A percentile compares a stretch with the other conserved stretches of the same genome.
Conservation (phyloP, 129 eudicot genomes). For the Lonicera japonica region DNA sequence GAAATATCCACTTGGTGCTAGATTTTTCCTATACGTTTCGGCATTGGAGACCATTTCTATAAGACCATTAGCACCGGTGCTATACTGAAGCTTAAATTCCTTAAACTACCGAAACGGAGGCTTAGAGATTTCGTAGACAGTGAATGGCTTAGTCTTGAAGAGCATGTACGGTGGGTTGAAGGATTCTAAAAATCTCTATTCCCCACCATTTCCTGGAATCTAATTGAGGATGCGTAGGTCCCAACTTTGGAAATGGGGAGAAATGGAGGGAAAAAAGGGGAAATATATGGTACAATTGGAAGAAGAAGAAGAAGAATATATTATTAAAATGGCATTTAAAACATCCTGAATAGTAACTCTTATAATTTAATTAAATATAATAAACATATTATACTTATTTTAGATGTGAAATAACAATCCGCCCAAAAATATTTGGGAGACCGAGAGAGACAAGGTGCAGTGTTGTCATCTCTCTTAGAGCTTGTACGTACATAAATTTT, state of each 20-base stretch:
- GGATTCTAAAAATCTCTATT: constrained; percentile 80
- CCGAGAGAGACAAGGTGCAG: no score
- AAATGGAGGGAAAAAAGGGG: no score
- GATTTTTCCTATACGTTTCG: constrained; percentile 76
- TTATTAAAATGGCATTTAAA: no score
- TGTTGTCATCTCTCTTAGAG: no score
- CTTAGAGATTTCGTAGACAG: constrained; percentile 83
- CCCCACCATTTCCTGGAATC: constrained; percentile 99
- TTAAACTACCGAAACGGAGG: constrained; percentile 92
- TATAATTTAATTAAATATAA: no score
- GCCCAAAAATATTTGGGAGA: no score
- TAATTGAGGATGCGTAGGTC: constrained; percentile 74
- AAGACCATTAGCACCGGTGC: constrained; percentile 93
- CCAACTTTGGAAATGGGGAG: constrained; percentile 76
- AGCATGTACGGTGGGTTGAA: constrained; percentile 72
- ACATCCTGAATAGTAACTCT: no score
- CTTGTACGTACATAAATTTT: no score
- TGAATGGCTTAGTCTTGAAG: constrained; percentile 75
- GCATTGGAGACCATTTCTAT: constrained; percentile 91
- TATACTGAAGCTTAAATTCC: constrained; percentile 80
- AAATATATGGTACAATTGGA: no score
- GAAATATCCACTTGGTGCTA: constrained; percentile 76
- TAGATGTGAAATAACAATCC: no score
- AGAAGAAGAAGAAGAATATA: no score
- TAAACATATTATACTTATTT: no score